phyloP scores from a whole-genome alignment of 2,329 filamentous ascomycete species.

The Xylaria sp. region DNA sequence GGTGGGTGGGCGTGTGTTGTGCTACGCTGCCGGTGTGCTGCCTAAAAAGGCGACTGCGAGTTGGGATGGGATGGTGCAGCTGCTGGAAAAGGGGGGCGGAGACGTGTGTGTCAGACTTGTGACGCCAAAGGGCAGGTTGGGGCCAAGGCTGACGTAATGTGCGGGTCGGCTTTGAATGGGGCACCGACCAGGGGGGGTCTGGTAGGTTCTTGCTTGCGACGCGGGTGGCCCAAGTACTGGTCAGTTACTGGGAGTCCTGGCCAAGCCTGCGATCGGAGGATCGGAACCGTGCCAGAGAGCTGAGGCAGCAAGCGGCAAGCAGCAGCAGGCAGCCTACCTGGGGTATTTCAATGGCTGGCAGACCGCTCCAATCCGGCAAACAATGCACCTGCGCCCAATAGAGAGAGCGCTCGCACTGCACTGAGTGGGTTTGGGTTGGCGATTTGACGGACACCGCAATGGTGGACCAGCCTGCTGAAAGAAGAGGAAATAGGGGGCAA shows the following conservation, averaged over 20 bases:
- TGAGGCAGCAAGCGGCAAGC: no score
- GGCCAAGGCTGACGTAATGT: slow-evolving; percentile 50
- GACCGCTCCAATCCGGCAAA: slow-evolving; percentile 9
- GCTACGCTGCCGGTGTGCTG: slow-evolving; percentile 23
- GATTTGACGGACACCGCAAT: slow-evolving; percentile 25
- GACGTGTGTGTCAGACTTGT: slow-evolving; percentile 41
- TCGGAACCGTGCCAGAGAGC: slow-evolving; percentile 27
- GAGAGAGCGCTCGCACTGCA: slow-evolving; percentile 14
- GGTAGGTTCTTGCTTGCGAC: slow-evolving; percentile 32
- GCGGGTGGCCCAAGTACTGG: neutral
- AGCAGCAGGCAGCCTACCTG: slow-evolving; percentile 10
- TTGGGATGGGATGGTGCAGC: slow-evolving; percentile 34
- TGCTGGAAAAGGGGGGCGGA: slow-evolving; percentile 36
- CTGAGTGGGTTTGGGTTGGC: slow-evolving; percentile 17
- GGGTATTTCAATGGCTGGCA: slow-evolving; percentile 13
- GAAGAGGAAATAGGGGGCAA: slow-evolving; percentile 35
- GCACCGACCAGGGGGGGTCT: slow-evolving; percentile 14
- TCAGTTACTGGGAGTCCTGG: neutral
- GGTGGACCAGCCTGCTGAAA: slow-evolving; percentile 42
- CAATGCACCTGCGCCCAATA: slow-evolving; percentile 32
- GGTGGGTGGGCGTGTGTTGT: slow-evolving; percentile 19
- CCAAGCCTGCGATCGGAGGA: slow-evolving; percentile 36
- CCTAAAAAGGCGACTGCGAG: slow-evolving; percentile 29
- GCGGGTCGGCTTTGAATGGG: slow-evolving; percentile 17
- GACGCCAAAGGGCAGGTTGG: slow-evolving; percentile 41